Base-by-base conservation (phyloP, 345 rosid genomes). In the Gossypium sturtianum region DNA sequence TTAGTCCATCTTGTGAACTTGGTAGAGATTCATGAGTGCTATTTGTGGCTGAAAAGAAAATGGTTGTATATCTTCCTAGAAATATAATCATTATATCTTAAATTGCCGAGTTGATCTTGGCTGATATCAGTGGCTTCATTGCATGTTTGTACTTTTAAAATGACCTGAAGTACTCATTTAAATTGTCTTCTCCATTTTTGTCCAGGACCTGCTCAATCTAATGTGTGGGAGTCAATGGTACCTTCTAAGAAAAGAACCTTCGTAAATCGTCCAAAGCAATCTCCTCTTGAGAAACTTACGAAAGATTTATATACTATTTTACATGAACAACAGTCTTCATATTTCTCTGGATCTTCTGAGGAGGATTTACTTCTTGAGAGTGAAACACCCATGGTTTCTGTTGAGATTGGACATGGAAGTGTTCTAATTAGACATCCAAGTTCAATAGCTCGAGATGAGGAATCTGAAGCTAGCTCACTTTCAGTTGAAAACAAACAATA, bases 371-470 rank as follows among this genome's bases (percentile, higher is more conserved):
- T 96, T 79, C 83, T 90, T 74, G 99, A 87, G 66, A 91, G 89
- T 73, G 94, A 86, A 74, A 89, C 92, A 73, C 97, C 97, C 51
- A 89, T 96, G 97, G 94, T 90, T 29, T 91, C 98, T 84, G 95
- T 90, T 78, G 99, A 96, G 87, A 86, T 90, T 77, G 98, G 99
- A 78, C 97, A 93, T 82, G 98, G 97, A 78, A 90, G 97, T 73
- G 92, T 91, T 81, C 92, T 93, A 52, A 91, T 93, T 72, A 88
- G 85, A 83, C 88, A 91, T 83, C 97, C 97, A 0, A 90, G 87
- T 76, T 84, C 91, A 58, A 82, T 89, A 79, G 88, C 87, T 86
- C 91, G 95, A 74, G 97, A 96, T 60, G 98, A 96, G 82, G 98
- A 96, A 82, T 96, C 99, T 45, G 98, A 93, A 85, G 93, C 97